Conservation (phyloP, 768 basidiomycete genomes). For the Tremella mesenterica region DNA sequence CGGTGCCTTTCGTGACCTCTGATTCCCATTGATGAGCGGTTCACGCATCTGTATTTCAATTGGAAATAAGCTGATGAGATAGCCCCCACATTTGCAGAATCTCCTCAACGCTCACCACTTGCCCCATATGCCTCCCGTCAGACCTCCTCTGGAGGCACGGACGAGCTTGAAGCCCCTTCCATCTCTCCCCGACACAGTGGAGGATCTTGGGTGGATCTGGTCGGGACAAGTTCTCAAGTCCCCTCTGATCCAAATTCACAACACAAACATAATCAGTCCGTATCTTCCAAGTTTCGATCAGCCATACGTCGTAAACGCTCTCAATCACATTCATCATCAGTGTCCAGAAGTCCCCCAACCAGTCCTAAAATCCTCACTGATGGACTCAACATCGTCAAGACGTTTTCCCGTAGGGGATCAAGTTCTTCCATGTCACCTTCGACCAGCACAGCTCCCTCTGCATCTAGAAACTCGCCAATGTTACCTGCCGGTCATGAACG, state of each 20-base stretch:
- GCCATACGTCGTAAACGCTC: conserved; percentile 22
- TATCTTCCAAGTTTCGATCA: too few species aligned
- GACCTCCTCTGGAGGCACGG: not conserved
- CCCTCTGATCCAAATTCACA: too few species aligned
- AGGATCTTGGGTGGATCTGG: conserved; percentile 42
- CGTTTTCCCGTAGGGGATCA: conserved; percentile 22
- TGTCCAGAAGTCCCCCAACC: conserved; percentile 9
- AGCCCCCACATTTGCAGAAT: conserved; percentile 18
- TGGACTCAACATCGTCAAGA: conserved; percentile 4
- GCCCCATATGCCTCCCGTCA: not conserved
- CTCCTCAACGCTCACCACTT: conserved; percentile 5
- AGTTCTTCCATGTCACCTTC: conserved; percentile 23
- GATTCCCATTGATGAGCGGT: not conserved
- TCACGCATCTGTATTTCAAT: too few species aligned
- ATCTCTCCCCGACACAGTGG: conserved; percentile 22
- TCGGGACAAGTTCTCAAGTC: conserved; percentile 32
- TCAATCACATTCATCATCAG: conserved; percentile 6
- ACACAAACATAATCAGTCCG: too few species aligned
- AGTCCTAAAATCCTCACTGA: conserved; percentile 17
- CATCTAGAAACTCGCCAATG: conserved; percentile 8
- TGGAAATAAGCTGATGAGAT: too few species aligned
- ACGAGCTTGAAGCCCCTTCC: conserved; percentile 1
- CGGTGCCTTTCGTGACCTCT: too few species aligned
- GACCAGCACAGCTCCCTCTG: conserved; percentile 5
- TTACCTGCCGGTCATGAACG: conserved; percentile 14